These are phyloP conservation scores for Conoideocrella luteorostrata DNA, from an alignment of 2,329 filamentous ascomycete species.

Conservation along the genomic window DNA sequence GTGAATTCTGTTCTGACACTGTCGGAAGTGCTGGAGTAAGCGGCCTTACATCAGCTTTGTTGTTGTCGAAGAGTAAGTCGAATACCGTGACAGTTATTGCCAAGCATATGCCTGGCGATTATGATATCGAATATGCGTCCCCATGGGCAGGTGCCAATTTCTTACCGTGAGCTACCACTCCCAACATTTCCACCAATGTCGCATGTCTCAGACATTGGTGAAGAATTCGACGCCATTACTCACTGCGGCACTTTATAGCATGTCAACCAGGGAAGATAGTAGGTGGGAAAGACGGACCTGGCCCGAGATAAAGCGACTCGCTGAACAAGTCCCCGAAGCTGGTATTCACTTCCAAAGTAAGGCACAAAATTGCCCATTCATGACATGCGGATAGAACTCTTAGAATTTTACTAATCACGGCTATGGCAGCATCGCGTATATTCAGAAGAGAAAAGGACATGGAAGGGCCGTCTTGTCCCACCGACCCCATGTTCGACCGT, in stretches of 20 bases:
- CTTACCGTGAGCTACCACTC: conserved; percentile 64
- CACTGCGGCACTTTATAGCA: conserved; percentile 28
- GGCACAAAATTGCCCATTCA: not conserved
- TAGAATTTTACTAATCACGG: not conserved
- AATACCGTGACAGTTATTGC: conserved; percentile 63
- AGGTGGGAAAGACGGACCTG: conserved; percentile 60
- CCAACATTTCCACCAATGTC: too few species aligned
- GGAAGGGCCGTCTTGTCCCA: conserved; percentile 33
- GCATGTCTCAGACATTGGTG: too few species aligned
- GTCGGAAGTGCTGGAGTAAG: conserved; percentile 42
- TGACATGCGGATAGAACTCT: too few species aligned
- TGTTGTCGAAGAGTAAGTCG: conserved; percentile 37
- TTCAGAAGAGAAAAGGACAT: conserved; percentile 58
- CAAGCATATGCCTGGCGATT: conserved; percentile 91
- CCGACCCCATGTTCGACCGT: conserved; percentile 53
- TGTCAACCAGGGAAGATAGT: conserved; percentile 35
- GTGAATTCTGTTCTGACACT: not conserved
- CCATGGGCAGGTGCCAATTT: conserved; percentile 85
- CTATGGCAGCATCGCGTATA: conserved; percentile 37
- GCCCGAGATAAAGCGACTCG: conserved; percentile 51
- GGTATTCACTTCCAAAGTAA: conserved; percentile 73
- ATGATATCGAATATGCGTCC: conserved; percentile 83
- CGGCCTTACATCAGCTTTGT: conserved; percentile 44
- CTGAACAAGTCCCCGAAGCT: conserved; percentile 63
- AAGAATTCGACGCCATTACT: too few species aligned